A percentile compares a stretch with the other conserved stretches of the same genome.
Conservation (phyloP, 345 rosid genomes). For the Abelmoschus esculentus region DNA sequence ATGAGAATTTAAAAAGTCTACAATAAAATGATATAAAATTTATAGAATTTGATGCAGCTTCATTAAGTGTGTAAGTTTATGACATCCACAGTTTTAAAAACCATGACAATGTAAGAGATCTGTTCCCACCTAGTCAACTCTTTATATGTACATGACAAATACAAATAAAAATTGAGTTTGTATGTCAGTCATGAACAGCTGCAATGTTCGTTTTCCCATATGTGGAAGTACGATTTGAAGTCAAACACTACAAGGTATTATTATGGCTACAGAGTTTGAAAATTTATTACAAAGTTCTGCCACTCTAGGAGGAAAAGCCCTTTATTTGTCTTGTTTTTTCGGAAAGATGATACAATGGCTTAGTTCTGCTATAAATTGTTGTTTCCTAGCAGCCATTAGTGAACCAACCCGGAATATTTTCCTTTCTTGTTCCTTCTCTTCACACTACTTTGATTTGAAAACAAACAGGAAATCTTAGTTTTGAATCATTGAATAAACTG, state of each 20-base stretch:
- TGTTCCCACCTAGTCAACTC: too few relatives aligned
- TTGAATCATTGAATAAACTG: not conserved
- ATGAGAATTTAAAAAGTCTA: too few relatives aligned
- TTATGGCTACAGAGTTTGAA: not conserved
- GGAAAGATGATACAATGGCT: not conserved
- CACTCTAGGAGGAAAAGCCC: too few relatives aligned
- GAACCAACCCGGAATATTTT: not conserved
- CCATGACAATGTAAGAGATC: too few relatives aligned
- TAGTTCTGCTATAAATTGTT: conserved; percentile 1
- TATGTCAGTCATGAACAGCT: not conserved
- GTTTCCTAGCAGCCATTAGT: not conserved
- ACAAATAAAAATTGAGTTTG: not conserved
- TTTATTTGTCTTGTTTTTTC: too few relatives aligned
- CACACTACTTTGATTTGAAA: not conserved
- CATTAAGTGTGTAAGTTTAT: too few relatives aligned
- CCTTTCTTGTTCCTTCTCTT: not conserved
- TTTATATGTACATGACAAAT: too few relatives aligned
- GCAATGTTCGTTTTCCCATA: not conserved
- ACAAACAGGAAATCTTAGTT: not conserved
- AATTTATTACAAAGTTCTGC: too few relatives aligned
- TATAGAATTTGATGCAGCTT: too few relatives aligned
- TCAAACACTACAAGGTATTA: not conserved
- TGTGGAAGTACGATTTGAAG: not conserved
- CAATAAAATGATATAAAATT: too few relatives aligned
- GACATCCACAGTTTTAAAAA: too few relatives aligned